Evolutionary conservation across 1,284 basidiomycete genomes (phyloP).

Genomic region (Rhodotorula sp.): DNA sequence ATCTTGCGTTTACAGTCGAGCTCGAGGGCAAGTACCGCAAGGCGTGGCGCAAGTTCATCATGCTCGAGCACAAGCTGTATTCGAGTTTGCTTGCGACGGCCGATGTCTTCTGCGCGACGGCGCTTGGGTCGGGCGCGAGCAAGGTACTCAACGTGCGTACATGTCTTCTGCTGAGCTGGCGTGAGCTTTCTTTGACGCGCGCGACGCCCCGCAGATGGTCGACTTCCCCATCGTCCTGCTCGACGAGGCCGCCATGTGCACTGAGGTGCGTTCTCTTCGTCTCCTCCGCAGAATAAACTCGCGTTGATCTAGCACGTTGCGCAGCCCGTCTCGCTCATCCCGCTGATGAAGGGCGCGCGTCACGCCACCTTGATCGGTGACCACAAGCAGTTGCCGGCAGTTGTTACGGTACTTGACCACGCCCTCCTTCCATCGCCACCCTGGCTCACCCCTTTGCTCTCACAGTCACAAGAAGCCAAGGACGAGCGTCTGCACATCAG

Average conservation of each 20-base stretch:
- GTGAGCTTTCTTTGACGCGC: constrained; percentile 20
- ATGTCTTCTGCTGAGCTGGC: constrained; percentile 26
- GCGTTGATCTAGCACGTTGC: background rate
- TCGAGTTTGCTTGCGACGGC: constrained; percentile 49
- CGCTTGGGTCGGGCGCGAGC: constrained; percentile 41
- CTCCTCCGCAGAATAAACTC: fast-evolving
- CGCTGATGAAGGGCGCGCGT: constrained; percentile 83
- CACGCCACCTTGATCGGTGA: constrained; percentile 90
- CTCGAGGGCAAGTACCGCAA: constrained; percentile 43
- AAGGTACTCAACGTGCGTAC: constrained; percentile 37
- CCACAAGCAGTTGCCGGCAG: constrained; percentile 93
- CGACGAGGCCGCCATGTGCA: constrained; percentile 94
- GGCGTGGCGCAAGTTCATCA: constrained; percentile 44
- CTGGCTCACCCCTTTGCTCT: background rate
- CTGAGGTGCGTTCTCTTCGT: constrained; percentile 58
- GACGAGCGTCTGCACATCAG: constrained; percentile 71
- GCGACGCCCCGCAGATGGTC: constrained; percentile 58
- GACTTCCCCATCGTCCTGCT: constrained; percentile 93
- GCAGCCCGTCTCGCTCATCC: constrained; percentile 72
- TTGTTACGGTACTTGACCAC: constrained; percentile 60
- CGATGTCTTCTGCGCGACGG: constrained; percentile 53
- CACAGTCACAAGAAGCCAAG: constrained; percentile 62
- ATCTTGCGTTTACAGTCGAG: constrained; percentile 19
- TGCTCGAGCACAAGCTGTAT: constrained; percentile 48
- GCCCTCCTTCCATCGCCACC: background rate